Evolutionary conservation across 78 protist genomes (phyloP).

Genomic region (Goniomonas avonlea): DNA sequence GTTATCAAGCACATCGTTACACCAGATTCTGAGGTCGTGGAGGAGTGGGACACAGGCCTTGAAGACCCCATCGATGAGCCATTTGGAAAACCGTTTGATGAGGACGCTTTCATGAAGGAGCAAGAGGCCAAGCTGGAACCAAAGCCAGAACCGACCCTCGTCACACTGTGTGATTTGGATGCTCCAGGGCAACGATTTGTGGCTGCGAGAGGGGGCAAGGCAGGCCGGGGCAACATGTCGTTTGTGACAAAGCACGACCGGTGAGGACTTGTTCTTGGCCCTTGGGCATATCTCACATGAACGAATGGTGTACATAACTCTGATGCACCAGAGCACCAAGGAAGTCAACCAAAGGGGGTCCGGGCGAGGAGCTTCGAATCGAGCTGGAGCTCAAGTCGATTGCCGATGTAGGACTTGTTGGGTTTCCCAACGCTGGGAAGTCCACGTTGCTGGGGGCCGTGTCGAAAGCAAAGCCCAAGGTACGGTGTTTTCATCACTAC

Average conservation of each 20-base stretch:
- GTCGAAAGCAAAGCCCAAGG: constrained; percentile 56
- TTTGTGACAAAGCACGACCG: not conserved
- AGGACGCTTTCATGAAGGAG: not conserved
- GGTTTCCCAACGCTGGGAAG: constrained; percentile 72
- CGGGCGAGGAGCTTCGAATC: constrained; percentile 41
- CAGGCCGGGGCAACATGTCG: not conserved
- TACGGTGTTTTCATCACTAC: not conserved
- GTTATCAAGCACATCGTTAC: not conserved
- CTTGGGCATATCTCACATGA: not conserved
- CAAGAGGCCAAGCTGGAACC: not conserved
- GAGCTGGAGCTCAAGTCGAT: not conserved
- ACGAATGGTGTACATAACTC: not conserved
- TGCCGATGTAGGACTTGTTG: constrained; percentile 68
- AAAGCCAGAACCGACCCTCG: not conserved
- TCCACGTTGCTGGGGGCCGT: constrained; percentile 44
- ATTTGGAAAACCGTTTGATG: not conserved
- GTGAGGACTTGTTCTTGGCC: not conserved
- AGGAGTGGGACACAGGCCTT: too few species aligned
- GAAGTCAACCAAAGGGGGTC: constrained; percentile 5
- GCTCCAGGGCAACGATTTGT: not conserved
- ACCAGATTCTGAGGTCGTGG: too few species aligned
- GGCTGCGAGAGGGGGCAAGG: not conserved
- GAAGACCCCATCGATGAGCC: too few species aligned
- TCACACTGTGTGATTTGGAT: not conserved
- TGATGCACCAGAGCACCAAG: not conserved